These are phyloP conservation scores for Trypanosoma melophagium DNA, from an alignment of 208 protist species.

Conservation along the genomic window DNA sequence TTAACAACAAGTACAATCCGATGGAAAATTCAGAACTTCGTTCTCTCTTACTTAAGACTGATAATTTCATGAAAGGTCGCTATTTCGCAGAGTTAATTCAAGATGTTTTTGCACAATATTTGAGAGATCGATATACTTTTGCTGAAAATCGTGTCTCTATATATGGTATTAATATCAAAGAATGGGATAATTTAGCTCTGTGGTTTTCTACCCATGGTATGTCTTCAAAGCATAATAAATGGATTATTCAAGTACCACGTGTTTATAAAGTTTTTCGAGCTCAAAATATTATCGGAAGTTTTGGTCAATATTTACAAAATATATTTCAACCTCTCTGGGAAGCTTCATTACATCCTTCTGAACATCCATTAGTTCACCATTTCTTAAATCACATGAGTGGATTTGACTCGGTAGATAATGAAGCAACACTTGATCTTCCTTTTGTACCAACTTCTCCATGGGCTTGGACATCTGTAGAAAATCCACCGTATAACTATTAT, in stretches of 20 bases:
- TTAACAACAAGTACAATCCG: conserved; percentile 99
- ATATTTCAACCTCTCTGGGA: conserved; percentile 99
- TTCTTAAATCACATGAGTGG: conserved; percentile 97
- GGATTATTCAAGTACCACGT: conserved; percentile 98
- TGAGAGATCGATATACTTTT: conserved; percentile 95
- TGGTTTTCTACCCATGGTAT: conserved; percentile 97
- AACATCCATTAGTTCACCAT: conserved; percentile 94
- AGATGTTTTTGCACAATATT: conserved; percentile 95
- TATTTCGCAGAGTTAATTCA: conserved; percentile 97
- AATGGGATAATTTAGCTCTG: conserved; percentile 95
- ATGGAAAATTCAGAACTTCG: conserved; percentile 93
- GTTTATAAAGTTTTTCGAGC: conserved; percentile 94
- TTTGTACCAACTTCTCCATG: conserved; percentile 84
- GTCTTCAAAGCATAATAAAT: conserved; percentile 95
- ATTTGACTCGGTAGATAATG: conserved; percentile 99
- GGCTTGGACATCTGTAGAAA: conserved; percentile 93
- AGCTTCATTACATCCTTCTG: conserved; percentile 93
- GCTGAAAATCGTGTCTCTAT: conserved; percentile 92
- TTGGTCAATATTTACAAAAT: conserved; percentile 96
- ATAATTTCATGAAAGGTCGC: conserved; percentile 97
- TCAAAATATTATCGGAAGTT: conserved; percentile 91
- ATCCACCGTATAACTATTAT: conserved; percentile 99
- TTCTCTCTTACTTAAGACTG: conserved; percentile 98
- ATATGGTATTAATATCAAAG: conserved; percentile 90
- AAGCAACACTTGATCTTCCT: conserved; percentile 92